These are phyloP conservation scores for Lipomyces chichibuensis DNA, from an alignment of 805 yeast species.

Conservation along the genomic window DNA sequence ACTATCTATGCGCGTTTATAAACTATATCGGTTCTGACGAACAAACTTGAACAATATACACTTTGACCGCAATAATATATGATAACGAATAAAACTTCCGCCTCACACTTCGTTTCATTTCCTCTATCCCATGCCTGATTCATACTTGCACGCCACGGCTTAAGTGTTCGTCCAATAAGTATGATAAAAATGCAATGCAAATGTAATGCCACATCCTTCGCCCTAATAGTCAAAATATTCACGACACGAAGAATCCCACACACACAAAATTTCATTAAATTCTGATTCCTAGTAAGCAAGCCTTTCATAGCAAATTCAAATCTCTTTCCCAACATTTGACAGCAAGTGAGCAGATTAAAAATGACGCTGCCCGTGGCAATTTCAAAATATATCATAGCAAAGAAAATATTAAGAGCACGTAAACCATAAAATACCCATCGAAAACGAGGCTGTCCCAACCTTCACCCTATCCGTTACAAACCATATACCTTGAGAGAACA, in stretches of 20 bases:
- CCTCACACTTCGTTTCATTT: background rate
- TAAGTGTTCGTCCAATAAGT: background rate
- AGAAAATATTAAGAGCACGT: background rate
- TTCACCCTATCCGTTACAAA: background rate
- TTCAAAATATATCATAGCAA: background rate
- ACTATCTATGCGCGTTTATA: background rate
- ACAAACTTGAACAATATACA: background rate
- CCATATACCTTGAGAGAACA: background rate
- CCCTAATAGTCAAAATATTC: background rate
- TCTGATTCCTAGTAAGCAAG: background rate
- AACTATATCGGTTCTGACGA: background rate
- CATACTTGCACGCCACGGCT: background rate
- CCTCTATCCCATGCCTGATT: background rate
- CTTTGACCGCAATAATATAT: background rate
- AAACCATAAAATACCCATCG: constrained; percentile 1
- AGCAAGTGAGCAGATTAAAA: background rate
- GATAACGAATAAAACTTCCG: background rate
- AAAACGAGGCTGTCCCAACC: background rate
- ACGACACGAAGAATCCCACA: background rate
- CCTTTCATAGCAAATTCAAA: background rate
- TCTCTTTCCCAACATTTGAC: background rate
- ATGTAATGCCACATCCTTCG: background rate
- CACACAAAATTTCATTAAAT: background rate
- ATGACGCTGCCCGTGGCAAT: background rate
- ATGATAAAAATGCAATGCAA: background rate